Percentiles rank a stretch among this genome's conserved stretches.
Evolutionary conservation across 1,284 basidiomycete species (phyloP).

Genomic region (Prillingera fragicola): DNA sequence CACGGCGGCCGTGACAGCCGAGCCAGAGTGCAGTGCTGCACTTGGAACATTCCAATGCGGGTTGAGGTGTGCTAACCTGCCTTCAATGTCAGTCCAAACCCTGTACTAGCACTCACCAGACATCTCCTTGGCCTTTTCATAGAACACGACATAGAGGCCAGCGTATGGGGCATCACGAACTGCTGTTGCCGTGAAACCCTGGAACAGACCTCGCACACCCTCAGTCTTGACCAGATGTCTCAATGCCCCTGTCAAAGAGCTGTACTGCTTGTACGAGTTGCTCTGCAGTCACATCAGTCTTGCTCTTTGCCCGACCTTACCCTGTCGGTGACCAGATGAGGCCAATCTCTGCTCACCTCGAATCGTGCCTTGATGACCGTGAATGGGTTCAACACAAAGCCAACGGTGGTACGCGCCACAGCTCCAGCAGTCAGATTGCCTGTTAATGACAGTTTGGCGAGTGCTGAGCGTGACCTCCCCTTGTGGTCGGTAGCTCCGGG

Average conservation of each 20-base stretch:
- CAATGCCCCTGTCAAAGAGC: conserved; percentile 60
- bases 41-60: conserved; percentile 40
- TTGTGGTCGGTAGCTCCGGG: not conserved
- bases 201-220: conserved; percentile 76
- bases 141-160: conserved; percentile 84
- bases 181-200: conserved; percentile 84
- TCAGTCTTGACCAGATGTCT: conserved; percentile 57
- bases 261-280: conserved; percentile 65
- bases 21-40: conserved; percentile 45
- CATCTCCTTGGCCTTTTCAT: conserved; percentile 76
- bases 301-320: too few species aligned
- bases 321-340: conserved; percentile 37
- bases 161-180: conserved; percentile 93
- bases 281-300: conserved; percentile 53
- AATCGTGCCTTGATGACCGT: conserved; percentile 92
- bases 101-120: conserved; percentile 51
- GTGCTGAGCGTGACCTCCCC: conserved; percentile 40
- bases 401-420: conserved; percentile 73
- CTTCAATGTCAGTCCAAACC: too few species aligned
- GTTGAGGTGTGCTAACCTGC: too few species aligned
- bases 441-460: conserved; percentile 68
- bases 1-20: conserved; percentile 64
- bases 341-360: too few species aligned
- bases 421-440: conserved; percentile 91
- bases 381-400: conserved; percentile 85